These are phyloP conservation scores for Xerocomus minutiporus DNA, from an alignment of 1,284 basidiomycete species.

Conservation along the genomic window DNA sequence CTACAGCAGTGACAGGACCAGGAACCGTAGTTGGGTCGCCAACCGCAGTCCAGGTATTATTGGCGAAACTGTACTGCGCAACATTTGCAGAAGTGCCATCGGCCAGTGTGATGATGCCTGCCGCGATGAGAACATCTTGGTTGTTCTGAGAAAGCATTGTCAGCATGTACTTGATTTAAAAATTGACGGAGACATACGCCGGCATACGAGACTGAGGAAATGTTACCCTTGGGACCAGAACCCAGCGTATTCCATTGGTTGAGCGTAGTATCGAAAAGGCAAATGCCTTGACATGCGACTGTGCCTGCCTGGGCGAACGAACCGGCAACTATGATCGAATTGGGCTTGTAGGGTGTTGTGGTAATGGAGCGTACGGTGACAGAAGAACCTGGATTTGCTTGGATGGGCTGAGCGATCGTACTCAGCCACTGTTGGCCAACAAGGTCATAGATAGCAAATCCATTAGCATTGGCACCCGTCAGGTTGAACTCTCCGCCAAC, in stretches of 20 bases:
- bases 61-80: slow-evolving; percentile 65
- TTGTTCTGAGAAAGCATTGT: slow-evolving; percentile 43
- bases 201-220: slow-evolving; percentile 75
- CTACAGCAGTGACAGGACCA: slow-evolving; percentile 86
- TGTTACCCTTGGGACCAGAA: slow-evolving; percentile 78
- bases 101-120: slow-evolving; percentile 69
- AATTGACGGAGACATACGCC: slow-evolving; percentile 52
- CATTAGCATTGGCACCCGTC: slow-evolving; percentile 50
- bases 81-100: slow-evolving; percentile 62
- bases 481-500: slow-evolving; percentile 79
- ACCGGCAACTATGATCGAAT: slow-evolving; percentile 78
- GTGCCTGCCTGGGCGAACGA: slow-evolving; percentile 80
- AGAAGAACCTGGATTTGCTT: slow-evolving; percentile 46
- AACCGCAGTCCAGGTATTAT: slow-evolving; percentile 71
- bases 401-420: slow-evolving; percentile 54
- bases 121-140: slow-evolving; percentile 62
- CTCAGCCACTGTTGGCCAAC: slow-evolving; percentile 55
- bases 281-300: slow-evolving; percentile 74
- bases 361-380: slow-evolving; percentile 76
- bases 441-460: slow-evolving; percentile 77
- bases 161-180: neutral
- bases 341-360: slow-evolving; percentile 55
- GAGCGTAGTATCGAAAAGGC: slow-evolving; percentile 63
- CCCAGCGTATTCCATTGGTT: slow-evolving; percentile 82
- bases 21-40: slow-evolving; percentile 66